A percentile compares a stretch with the other conserved stretches of the same genome.
Conservation (phyloP, 331 rosid species). For the Dryas integrifolia region DNA sequence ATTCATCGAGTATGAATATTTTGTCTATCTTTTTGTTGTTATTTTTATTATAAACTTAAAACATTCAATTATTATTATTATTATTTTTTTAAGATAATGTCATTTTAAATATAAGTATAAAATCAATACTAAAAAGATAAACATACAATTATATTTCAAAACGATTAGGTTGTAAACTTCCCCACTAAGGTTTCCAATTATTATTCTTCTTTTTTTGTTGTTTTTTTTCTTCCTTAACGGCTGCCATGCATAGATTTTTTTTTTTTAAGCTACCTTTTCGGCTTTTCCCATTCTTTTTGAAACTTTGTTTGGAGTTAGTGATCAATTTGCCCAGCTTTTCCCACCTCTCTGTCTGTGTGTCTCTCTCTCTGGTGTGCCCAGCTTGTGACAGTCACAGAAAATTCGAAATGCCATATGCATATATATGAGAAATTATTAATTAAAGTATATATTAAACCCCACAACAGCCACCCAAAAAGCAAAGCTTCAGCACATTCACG, state of each 20-base stretch:
- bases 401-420: neutral
- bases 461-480: conserved; percentile 33
- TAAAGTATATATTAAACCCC: neutral
- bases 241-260: neutral
- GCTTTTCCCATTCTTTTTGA: neutral
- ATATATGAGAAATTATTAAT: neutral
- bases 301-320: neutral
- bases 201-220: too few relatives aligned
- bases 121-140: too few relatives aligned
- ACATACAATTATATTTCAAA: too few relatives aligned
- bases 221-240: neutral
- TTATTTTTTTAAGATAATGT: too few relatives aligned
- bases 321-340: neutral
- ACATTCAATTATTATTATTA: too few relatives aligned
- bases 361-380: neutral
- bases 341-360: neutral
- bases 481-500: conserved; percentile 49
- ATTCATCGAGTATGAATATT: too few relatives aligned
- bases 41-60: too few relatives aligned
- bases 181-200: too few relatives aligned
- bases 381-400: conserved; percentile 1
- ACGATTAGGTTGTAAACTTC: too few relatives aligned
- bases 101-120: too few relatives aligned
- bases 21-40: too few relatives aligned
- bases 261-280: neutral